Evolutionary conservation across 148 eudicot genomes (phyloP).

Genomic region (Salicornia ramosissima): DNA sequence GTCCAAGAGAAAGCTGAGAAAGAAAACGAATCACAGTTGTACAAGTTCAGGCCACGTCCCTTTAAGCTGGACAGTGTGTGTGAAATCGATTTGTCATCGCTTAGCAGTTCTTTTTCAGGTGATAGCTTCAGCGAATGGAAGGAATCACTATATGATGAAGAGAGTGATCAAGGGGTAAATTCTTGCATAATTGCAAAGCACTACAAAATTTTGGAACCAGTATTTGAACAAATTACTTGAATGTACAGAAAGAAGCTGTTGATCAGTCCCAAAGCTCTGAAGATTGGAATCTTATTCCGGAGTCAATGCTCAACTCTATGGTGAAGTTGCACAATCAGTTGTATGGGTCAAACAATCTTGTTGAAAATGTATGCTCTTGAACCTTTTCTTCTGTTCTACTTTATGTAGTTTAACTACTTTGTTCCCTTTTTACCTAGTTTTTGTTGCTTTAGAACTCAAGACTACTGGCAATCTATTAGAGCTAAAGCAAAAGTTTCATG

Average conservation of each 20-base stretch:
- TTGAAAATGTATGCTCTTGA: conserved; percentile 44
- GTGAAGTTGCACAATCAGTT: conserved; percentile 57
- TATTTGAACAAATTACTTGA: conserved; percentile 7
- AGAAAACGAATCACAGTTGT: conserved; percentile 55
- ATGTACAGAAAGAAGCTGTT: conserved; percentile 35
- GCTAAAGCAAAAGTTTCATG: no score
- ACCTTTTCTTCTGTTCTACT: neutral
- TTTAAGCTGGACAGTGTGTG: conserved; percentile 62
- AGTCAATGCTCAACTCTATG: conserved; percentile 47
- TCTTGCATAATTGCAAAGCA: neutral
- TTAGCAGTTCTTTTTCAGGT: conserved; percentile 39
- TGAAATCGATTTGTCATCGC: conserved; percentile 62
- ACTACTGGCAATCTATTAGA: no score
- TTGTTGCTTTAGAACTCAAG: no score
- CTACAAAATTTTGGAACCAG: neutral
- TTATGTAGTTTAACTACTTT: neutral
- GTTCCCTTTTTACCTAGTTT: neutral
- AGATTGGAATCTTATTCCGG: conserved; percentile 54
- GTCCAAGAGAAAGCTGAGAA: conserved; percentile 43
- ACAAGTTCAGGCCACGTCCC: conserved; percentile 82
- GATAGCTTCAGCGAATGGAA: conserved; percentile 82
- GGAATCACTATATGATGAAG: conserved; percentile 56
- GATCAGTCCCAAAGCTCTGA: conserved; percentile 44
- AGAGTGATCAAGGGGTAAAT: conserved; percentile 38
- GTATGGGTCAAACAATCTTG: conserved; percentile 71